A percentile compares a stretch with the other conserved stretches of the same genome.
Evolutionary conservation across 2,329 filamentous ascomycete genomes (phyloP).

Genomic region (Aspergillus sp.): DNA sequence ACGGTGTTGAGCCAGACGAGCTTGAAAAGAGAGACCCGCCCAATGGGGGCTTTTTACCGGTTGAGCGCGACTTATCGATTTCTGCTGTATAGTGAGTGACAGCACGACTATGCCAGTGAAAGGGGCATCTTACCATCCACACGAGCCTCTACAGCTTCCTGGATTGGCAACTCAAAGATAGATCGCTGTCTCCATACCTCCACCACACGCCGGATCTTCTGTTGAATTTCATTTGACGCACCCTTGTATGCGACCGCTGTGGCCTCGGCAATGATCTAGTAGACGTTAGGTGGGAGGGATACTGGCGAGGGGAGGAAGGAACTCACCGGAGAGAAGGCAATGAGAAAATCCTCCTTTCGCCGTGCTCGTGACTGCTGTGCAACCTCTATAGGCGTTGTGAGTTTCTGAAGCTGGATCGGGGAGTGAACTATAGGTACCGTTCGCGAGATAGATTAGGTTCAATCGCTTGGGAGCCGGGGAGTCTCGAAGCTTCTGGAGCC

Average conservation of each 20-base stretch:
- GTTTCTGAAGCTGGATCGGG: conserved; percentile 7
- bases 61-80: conserved; percentile 55
- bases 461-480: conserved; percentile 81
- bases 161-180: conserved; percentile 80
- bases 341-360: conserved; percentile 86
- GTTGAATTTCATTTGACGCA: conserved; percentile 78
- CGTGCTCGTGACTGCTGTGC: conserved; percentile 93
- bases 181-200: conserved; percentile 88
- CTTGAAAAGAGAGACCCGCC: conserved; percentile 71
- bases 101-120: background rate
- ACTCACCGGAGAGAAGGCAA: conserved; percentile 76
- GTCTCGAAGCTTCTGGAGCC: conserved; percentile 86
- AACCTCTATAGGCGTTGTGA: conserved; percentile 64
- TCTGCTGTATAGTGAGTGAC: conserved; percentile 35
- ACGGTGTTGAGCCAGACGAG: conserved; percentile 60
- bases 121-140: conserved; percentile 64
- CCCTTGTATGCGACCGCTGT: conserved; percentile 87
- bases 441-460: conserved; percentile 91
- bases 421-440: conserved; percentile 59
- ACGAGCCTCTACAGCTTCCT: conserved; percentile 75
- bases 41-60: conserved; percentile 55
- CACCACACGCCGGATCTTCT: conserved; percentile 81
- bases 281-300: conserved; percentile 20
- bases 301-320: background rate
- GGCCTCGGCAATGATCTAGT: conserved; percentile 80